Conservation (phyloP, 2,329 filamentous ascomycete species). For the Alternaria sp. region DNA sequence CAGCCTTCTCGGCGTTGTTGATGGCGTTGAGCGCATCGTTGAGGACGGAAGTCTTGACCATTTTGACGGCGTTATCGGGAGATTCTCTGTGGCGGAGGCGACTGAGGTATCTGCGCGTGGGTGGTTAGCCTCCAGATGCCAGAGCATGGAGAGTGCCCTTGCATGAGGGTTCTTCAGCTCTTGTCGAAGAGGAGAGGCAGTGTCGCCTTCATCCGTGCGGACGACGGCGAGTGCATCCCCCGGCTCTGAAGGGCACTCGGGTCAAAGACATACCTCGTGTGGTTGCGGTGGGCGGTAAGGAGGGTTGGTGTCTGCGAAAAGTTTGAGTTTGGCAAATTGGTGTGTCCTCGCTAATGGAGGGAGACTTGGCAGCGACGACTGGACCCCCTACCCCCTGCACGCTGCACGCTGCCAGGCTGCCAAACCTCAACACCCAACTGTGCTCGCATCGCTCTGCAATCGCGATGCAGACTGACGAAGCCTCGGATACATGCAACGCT, state of each 20-base stretch:
- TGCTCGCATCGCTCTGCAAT: not conserved
- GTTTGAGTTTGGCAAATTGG: conserved; percentile 37
- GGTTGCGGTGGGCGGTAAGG: conserved; percentile 35
- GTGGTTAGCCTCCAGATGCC: conserved; percentile 70
- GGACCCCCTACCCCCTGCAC: conserved; percentile 20
- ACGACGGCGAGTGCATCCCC: conserved; percentile 55
- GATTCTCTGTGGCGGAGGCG: conserved; percentile 78
- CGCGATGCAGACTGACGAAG: not conserved
- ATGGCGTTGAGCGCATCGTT: conserved; percentile 98
- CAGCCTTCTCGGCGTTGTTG: conserved; percentile 99
- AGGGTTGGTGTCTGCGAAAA: conserved; percentile 32
- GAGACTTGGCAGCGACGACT: conserved; percentile 23
- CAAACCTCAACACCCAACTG: conserved; percentile 10
- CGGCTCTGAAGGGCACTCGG: conserved; percentile 62
- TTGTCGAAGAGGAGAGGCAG: conserved; percentile 59
- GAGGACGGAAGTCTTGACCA: conserved; percentile 99
- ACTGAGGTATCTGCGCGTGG: conserved; percentile 67
- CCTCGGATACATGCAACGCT: not conserved
- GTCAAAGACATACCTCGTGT: conserved; percentile 50
- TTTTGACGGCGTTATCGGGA: conserved; percentile 77
- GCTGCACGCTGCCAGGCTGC: conserved; percentile 7
- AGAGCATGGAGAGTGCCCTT: conserved; percentile 73
- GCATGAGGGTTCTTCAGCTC: conserved; percentile 73
- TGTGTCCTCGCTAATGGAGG: conserved; percentile 29
- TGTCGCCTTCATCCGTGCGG: conserved; percentile 52